These are phyloP conservation scores for Sistotremastrum niveocremeum DNA, from an alignment of 768 basidiomycete genomes.

Conservation along the genomic window DNA sequence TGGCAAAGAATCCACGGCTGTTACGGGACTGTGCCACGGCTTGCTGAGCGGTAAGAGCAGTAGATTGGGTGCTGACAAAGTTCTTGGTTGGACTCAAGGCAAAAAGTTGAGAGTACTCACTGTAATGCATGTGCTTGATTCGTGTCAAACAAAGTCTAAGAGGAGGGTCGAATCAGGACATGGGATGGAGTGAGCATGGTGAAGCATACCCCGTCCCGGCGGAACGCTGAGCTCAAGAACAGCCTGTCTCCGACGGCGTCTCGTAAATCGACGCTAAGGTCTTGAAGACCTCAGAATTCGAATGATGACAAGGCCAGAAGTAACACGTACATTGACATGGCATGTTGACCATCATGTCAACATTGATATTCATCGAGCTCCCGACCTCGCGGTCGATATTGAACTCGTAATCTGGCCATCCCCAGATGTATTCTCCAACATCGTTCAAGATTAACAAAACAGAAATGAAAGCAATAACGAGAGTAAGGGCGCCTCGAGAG, in stretches of 20 bases:
- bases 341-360: slow-evolving; percentile 88
- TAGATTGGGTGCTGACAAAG: slow-evolving; percentile 42
- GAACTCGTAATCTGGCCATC: slow-evolving; percentile 85
- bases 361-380: slow-evolving; percentile 68
- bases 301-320: not conserved
- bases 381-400: slow-evolving; percentile 56
- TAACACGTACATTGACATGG: slow-evolving; percentile 72
- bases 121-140: slow-evolving; percentile 66
- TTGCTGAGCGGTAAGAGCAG: slow-evolving; percentile 52
- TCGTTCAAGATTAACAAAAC: slow-evolving; percentile 77
- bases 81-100: not conserved
- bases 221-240: slow-evolving; percentile 66
- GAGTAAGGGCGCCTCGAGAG: slow-evolving; percentile 68
- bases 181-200: not conserved
- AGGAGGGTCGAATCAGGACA: not conserved
- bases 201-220: slow-evolving; percentile 64
- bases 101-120: slow-evolving; percentile 20
- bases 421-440: slow-evolving; percentile 83
- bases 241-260: slow-evolving; percentile 91
- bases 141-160: slow-evolving; percentile 63
- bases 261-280: slow-evolving; percentile 74
- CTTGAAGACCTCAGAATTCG: slow-evolving; percentile 25
- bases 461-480: slow-evolving; percentile 53
- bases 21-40: slow-evolving; percentile 59
- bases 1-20: slow-evolving; percentile 60